Evolutionary conservation across 2,329 filamentous ascomycete species (phyloP).

Genomic region (Zasmidium cellare): DNA sequence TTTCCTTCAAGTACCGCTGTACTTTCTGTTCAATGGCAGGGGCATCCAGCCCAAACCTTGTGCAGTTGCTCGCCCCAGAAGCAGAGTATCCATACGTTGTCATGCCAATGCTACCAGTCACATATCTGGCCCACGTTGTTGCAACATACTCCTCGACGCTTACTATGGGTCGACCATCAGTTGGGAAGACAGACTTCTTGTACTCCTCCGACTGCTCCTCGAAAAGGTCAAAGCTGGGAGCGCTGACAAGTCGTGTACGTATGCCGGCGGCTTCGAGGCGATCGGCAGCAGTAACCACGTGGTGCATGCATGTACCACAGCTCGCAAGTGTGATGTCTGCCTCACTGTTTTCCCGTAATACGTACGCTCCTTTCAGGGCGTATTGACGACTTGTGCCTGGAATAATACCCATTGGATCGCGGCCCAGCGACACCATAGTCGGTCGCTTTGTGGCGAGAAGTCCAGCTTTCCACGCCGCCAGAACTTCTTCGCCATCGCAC

Average conservation of each 20-base stretch:
- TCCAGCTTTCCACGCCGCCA: constrained; percentile 35
- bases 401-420: constrained; percentile 39
- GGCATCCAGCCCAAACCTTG: not conserved
- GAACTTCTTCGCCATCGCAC: constrained; percentile 32
- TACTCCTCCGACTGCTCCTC: not conserved
- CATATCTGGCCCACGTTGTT: not conserved
- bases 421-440: constrained; percentile 41
- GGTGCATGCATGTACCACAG: not conserved
- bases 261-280: not conserved
- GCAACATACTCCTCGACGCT: not conserved
- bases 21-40: not conserved
- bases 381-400: constrained; percentile 33
- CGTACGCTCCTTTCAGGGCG: constrained; percentile 40
- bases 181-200: not conserved
- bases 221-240: not conserved
- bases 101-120: not conserved
- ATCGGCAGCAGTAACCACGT: not conserved
- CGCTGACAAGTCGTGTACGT: not conserved
- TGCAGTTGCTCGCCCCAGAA: not conserved
- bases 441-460: constrained; percentile 39
- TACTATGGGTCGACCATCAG: not conserved
- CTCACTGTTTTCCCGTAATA: constrained; percentile 33
- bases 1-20: not conserved
- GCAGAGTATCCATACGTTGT: not conserved
- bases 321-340: constrained; percentile 39